Evolutionary conservation across 164 flowering plant genomes (phyloP).

Genomic region (Umbellularia californica): DNA sequence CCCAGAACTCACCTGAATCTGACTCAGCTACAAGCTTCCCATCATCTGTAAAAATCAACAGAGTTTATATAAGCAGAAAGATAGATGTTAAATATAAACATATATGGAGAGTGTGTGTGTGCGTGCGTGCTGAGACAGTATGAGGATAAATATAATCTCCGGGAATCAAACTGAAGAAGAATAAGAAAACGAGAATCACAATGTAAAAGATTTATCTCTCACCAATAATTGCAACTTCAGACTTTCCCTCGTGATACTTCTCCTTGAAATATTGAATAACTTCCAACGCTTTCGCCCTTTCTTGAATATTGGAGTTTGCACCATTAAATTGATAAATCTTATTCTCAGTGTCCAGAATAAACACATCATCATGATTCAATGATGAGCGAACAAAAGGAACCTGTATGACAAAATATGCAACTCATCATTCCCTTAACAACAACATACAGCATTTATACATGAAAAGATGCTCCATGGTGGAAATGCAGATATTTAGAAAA

Average conservation of each 20-base stretch:
- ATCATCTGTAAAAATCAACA: slow-evolving; percentile 60
- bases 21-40: slow-evolving; percentile 89
- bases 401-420: slow-evolving; percentile 41
- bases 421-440: neutral
- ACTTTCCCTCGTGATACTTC: slow-evolving; percentile 81
- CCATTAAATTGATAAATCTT: slow-evolving; percentile 99
- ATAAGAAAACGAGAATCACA: neutral
- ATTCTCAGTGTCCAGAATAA: slow-evolving; percentile 77
- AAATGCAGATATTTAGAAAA: no score
- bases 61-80: neutral
- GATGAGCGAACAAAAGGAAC: slow-evolving; percentile 92
- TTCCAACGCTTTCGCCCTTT: slow-evolving; percentile 96
- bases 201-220: slow-evolving; percentile 16
- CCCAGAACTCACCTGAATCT: slow-evolving; percentile 98
- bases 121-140: neutral
- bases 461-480: no score
- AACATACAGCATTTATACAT: no score
- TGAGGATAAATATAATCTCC: no score
- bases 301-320: slow-evolving; percentile 95
- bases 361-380: slow-evolving; percentile 96
- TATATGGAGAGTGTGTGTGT: neutral
- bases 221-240: slow-evolving; percentile 97
- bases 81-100: neutral
- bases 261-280: slow-evolving; percentile 92
- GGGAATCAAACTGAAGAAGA: neutral